Evolutionary conservation across 2,329 filamentous ascomycete species (phyloP), one percentile per base, ranked within the genome.

Genomic region (Exophiala aquamarina): DNA sequence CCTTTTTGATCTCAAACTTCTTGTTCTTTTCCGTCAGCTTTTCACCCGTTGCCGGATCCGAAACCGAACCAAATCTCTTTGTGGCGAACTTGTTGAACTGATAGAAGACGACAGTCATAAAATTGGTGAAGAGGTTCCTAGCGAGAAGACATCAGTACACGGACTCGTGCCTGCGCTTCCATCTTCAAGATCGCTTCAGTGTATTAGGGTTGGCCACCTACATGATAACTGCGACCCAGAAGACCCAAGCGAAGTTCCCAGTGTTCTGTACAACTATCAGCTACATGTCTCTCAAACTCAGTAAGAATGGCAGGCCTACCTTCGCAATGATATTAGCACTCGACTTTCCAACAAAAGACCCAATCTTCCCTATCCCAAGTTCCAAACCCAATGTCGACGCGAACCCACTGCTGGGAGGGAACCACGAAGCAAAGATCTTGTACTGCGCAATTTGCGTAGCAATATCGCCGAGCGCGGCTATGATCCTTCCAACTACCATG

Each of bases 381-480:
- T 84, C 81, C 3, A 84, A 75, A 0, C 74, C 81, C 0, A 84
- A 67, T 0, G 80, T 84, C 0, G 79, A 80, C 0, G 80, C 81
- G 57, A 84, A 84, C 1, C 81, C 81, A 46, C 78, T 74, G 6
- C 71, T 79, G 0, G 81, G 81, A 0, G 79, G 71, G 52, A 84
- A 84, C 81, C 80, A 84, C 0, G 78, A 81, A 0, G 78, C 81
- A 56, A 83, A 84, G 52, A 84, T 75, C 50, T 83, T 82, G 61
- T 83, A 84, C 59, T 26, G 23, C 11, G 81, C 81, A 20, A 83
- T 72, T 54, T 84, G 80, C 0, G 81, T 84, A 0, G 81, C 77
- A 15, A 83, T 80, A 50, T 83, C 81, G n/a, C 81, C 81, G 0
- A 83, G 63, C 0, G 79, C 73, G 21, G 77, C 70, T 10, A 84